Conservation (phyloP, 129 eudicot species). For the Flaveria sonorensis region DNA sequence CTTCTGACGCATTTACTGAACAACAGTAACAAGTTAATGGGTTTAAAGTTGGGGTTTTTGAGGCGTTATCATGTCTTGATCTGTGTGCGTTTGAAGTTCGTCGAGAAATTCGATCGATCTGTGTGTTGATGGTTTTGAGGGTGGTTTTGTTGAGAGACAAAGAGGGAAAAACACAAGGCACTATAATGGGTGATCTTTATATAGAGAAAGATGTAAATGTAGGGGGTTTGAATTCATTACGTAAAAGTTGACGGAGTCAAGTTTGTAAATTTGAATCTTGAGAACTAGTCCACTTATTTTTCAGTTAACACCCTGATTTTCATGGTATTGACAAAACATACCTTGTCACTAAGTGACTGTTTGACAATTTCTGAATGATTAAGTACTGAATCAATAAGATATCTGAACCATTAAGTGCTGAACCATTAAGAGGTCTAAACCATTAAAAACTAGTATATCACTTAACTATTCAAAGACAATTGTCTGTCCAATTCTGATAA, state of each 20-base stretch:
- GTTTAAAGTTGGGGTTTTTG: background rate
- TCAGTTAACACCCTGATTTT: background rate
- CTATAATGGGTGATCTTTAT: constrained; percentile 17
- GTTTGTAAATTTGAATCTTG: background rate
- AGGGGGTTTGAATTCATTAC: constrained; percentile 3
- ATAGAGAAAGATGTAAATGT: background rate
- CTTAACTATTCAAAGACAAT: no score
- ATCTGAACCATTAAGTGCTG: no score
- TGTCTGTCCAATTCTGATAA: no score
- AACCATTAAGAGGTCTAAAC: no score
- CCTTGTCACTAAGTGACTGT: background rate
- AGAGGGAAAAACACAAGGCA: constrained; percentile 28
- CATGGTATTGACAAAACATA: background rate
- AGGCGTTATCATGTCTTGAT: constrained; percentile 12
- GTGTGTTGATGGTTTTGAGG: constrained; percentile 33
- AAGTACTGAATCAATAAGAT: no score
- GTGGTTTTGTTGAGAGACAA: constrained; percentile 29
- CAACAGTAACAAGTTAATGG: background rate
- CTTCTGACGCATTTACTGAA: constrained; percentile 57
- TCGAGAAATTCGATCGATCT: constrained; percentile 4
- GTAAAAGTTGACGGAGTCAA: constrained; percentile 8
- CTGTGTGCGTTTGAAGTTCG: constrained; percentile 20
- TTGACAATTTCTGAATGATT: no score
- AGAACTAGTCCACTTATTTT: background rate
- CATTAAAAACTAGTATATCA: no score